These are phyloP conservation scores for Fusarium scirpi DNA, from an alignment of 2,329 filamentous ascomycete species.

Conservation along the genomic window DNA sequence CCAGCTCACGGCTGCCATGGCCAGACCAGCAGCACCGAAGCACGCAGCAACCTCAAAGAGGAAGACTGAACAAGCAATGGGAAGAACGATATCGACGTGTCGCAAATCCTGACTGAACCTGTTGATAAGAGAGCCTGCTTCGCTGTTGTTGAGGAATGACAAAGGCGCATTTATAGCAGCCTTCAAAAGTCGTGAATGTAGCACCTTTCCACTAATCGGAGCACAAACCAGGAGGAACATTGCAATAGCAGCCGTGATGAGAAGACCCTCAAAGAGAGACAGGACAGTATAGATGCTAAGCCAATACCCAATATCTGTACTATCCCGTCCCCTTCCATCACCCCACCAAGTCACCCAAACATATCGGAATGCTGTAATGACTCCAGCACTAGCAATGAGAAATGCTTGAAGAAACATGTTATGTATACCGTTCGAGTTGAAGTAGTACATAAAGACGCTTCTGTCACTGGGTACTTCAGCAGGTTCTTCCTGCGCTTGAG, in stretches of 20 bases:
- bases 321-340: slow-evolving; percentile 45
- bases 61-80: slow-evolving; percentile 44
- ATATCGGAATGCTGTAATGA: slow-evolving; percentile 44
- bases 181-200: slow-evolving; percentile 43
- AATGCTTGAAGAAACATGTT: slow-evolving; percentile 36
- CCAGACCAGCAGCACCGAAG: slow-evolving; percentile 58
- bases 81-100: slow-evolving; percentile 55
- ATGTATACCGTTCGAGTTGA: slow-evolving; percentile 38
- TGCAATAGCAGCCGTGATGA: slow-evolving; percentile 47
- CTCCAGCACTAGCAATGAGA: slow-evolving; percentile 32
- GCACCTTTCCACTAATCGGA: slow-evolving; percentile 42
- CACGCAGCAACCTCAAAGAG: slow-evolving; percentile 51
- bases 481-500: neutral
- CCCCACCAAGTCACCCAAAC: slow-evolving; percentile 52
- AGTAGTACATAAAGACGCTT: slow-evolving; percentile 49
- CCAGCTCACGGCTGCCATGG: slow-evolving; percentile 58
- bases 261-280: slow-evolving; percentile 41
- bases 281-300: slow-evolving; percentile 46
- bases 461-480: slow-evolving; percentile 35
- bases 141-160: slow-evolving; percentile 46
- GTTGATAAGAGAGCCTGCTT: slow-evolving; percentile 48
- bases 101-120: slow-evolving; percentile 59
- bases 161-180: slow-evolving; percentile 47
- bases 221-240: slow-evolving; percentile 45
- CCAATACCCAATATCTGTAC: slow-evolving; percentile 48